phyloP scores from a whole-genome alignment of 805 yeast genomes.

The Ogataea degrootiae region DNA sequence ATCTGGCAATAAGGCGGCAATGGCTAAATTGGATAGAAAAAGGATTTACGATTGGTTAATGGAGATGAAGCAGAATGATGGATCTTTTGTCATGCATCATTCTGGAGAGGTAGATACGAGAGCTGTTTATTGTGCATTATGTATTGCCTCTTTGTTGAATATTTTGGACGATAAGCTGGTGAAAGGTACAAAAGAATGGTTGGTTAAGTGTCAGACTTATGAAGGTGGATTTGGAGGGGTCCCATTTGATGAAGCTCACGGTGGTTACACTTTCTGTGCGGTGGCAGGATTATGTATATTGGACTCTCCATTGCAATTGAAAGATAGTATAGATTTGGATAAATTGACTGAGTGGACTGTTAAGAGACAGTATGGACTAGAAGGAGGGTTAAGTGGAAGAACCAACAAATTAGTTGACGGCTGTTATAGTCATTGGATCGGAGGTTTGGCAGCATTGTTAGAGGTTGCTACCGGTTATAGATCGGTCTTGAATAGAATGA shows the following conservation, averaged over 20 bases:
- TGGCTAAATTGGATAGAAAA: conserved; percentile 41
- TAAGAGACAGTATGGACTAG: conserved; percentile 63
- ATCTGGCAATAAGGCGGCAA: conserved; percentile 36
- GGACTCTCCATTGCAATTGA: conserved; percentile 32
- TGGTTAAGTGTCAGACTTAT: conserved; percentile 71
- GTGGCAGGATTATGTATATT: conserved; percentile 55
- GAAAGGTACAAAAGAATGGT: conserved; percentile 52
- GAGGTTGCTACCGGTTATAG: conserved; percentile 42
- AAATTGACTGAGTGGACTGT: conserved; percentile 61
- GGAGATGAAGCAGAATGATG: conserved; percentile 58
- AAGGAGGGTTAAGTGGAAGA: conserved; percentile 87
- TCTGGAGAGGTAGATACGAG: conserved; percentile 85
- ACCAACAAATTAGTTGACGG: conserved; percentile 94
- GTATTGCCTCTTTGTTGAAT: conserved; percentile 60
- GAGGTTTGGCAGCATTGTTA: conserved; percentile 63
- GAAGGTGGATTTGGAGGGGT: conserved; percentile 95
- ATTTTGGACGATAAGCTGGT: conserved; percentile 58
- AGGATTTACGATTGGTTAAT: conserved; percentile 61
- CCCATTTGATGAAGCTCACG: conserved; percentile 89
- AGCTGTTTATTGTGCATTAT: conserved; percentile 83
- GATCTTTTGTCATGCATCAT: conserved; percentile 69
- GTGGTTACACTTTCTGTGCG: conserved; percentile 94
- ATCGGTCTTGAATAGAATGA: conserved; percentile 45
- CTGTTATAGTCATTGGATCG: conserved; percentile 95
- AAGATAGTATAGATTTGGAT: conserved; percentile 38